Evolutionary conservation across 176 grass and related monocot genomes (phyloP), one percentile per base, ranked within the genome.

Genomic region (Rhynchospora tenuis): DNA sequence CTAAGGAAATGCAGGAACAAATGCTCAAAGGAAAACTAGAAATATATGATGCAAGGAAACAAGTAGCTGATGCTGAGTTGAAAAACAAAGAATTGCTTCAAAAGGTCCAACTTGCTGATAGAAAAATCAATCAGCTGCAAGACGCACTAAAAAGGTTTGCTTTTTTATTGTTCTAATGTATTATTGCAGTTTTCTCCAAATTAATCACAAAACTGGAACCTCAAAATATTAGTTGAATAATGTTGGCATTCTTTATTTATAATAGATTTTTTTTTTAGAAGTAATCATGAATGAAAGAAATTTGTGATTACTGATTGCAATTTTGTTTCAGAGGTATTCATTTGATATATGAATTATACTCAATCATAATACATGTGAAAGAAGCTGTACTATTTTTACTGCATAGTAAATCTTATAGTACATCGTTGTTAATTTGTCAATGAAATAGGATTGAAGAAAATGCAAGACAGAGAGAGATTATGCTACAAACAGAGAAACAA

Each of bases 401-500:
- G 23, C 5, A 75, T 17, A 52, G 46, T 4, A 46, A 54, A 75
- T 75, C 72, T 75, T 13, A 76, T 55, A 9, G 22, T 28, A 8
- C 19, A 29, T 46, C 66, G 29, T 75, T 52, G 15, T 76, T 76
- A 76, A 10, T 22, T 55, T 76, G 23, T 55, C 2, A 81, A 63
- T 81, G 12, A 29, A 66, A 82, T 20, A 82, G 80, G 61, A 66
- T 67, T 58, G 80, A 82, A 64, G 80, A 82, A 65, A 82, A 67
- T 67, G 60, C 59, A 86, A 89, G 83, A 83, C 79, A 85, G 83
- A 82, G 44, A 5, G 92, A 94, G 73, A 69, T 87, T 78, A 85
- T 91, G 75, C 84, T 87, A 70, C 64, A 89, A 87, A 75, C 83
- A 81, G 92, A 94, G 85, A 94, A 77, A 64, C 83, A 89, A 78